Evolutionary conservation across 228 moss, liverwort and hornwort genomes (phyloP), one percentile per base, ranked within the genome.

Genomic region (Sphagnum magellanicum): DNA sequence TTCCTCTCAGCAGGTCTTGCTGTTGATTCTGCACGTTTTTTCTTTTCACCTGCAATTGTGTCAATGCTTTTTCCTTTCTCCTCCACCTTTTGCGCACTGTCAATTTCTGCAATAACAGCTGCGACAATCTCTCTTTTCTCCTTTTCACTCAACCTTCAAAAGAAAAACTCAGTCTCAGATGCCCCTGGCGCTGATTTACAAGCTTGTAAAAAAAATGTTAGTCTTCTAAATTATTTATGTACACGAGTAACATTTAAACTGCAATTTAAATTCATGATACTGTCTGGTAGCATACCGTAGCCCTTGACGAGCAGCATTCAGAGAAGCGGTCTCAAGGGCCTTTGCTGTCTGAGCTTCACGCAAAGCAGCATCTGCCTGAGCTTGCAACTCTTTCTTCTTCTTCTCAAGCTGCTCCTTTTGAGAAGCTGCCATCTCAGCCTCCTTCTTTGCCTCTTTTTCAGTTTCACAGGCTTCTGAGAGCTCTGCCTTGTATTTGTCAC

Each of bases 331-430:
- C 63, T 86, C 88, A 49, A 91, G 76, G 72, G 91, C 89, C 79
- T 88, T 89, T 49, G 86, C 79, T 70, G 86, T 88, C 8, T 69
- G 84, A 6, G 81, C 91, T 75, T 77, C 82, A 61, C 66, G 86
- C 32, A 75, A 83, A 49, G 94, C 94, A 68, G 84, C 86, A 67
- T 84, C 74, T 16, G 75, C 81, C 82, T 79, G 89, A 53, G 69
- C 70, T 48, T 88, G 94, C 63, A 94, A 60, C 64, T 91, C 86
- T 71, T 88, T 81, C 16, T 73, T 74, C 70, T 64, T 76, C 64
- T 63, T 91, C 60, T 80, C 88, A 11, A 94, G 73, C 50, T 84
- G 72, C 69, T 69, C 73, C 64, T 81, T 88, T 68, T 88, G 74
- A 32, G 53, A 72, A 11, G 59, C 72, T 67, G 91, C 90, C 67